Evolutionary conservation across 2,329 filamentous ascomycete species (phyloP).

Genomic region (Trichoderma sp.): DNA sequence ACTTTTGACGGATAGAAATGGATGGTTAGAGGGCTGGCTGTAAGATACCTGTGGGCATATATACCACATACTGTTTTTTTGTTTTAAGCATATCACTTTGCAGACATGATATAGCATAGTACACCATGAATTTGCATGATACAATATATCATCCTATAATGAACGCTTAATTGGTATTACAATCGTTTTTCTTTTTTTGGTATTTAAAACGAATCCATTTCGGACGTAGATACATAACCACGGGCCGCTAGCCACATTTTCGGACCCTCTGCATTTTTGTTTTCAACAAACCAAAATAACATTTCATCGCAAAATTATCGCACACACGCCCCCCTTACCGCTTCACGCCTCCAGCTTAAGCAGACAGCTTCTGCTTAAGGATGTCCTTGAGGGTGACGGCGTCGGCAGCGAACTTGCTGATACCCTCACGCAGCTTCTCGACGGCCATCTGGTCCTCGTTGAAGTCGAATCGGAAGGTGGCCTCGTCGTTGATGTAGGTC

Average conservation of each 20-base stretch:
- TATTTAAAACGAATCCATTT: not conserved
- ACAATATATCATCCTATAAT: not conserved
- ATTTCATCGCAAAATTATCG: not conserved
- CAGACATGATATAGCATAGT: not conserved
- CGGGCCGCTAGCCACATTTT: constrained; percentile 17
- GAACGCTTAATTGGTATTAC: not conserved
- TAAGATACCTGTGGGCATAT: not conserved
- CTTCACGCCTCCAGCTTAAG: constrained; percentile 33
- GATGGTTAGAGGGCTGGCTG: not conserved
- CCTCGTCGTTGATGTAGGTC: constrained; percentile 85
- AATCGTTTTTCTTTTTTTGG: not conserved
- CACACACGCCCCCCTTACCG: not conserved
- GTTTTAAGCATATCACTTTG: not conserved
- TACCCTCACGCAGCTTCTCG: constrained; percentile 98
- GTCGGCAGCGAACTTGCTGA: constrained; percentile 98
- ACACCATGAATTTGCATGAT: not conserved
- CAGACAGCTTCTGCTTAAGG: constrained; percentile 76
- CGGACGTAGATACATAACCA: constrained; percentile 10
- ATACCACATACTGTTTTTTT: not conserved
- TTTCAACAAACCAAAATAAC: not conserved
- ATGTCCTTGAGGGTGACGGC: constrained; percentile 91
- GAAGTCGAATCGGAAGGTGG: constrained; percentile 95
- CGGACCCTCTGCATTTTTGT: constrained; percentile 10
- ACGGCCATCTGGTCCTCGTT: constrained; percentile 99
- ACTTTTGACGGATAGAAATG: not conserved